Evolutionary conservation across 2,329 filamentous ascomycete species (phyloP).

Genomic region (Paramyrothecium sp.): DNA sequence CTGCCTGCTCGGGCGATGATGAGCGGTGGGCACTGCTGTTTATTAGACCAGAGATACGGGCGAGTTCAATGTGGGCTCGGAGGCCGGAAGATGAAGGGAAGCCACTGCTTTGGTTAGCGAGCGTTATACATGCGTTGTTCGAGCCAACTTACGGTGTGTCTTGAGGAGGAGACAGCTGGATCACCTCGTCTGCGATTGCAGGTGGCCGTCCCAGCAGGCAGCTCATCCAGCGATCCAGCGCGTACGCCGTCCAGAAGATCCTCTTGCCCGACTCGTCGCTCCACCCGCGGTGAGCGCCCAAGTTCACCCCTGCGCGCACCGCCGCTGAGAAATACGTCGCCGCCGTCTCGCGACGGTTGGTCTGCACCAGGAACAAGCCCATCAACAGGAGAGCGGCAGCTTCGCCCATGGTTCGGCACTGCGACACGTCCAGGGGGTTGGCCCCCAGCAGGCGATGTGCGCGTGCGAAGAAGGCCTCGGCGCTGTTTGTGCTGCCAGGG

Average conservation of each 20-base stretch:
- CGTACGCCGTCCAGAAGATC: slow-evolving; percentile 51
- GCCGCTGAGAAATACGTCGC: slow-evolving; percentile 46
- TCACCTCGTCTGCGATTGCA: slow-evolving; percentile 44
- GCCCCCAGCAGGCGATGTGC: slow-evolving; percentile 39
- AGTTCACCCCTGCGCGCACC: slow-evolving; percentile 46
- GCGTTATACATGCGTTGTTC: not conserved
- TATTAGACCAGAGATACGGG: slow-evolving; percentile 46
- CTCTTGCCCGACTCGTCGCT: slow-evolving; percentile 43
- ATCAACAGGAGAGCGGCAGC: slow-evolving; percentile 44
- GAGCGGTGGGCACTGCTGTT: slow-evolving; percentile 45
- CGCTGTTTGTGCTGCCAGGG: slow-evolving; percentile 19
- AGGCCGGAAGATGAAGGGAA: slow-evolving; percentile 44
- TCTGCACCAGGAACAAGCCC: slow-evolving; percentile 48
- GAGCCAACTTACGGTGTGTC: slow-evolving; percentile 35
- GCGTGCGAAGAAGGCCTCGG: slow-evolving; percentile 43
- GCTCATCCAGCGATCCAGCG: slow-evolving; percentile 47
- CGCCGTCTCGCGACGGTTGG: slow-evolving; percentile 46
- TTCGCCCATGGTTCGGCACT: slow-evolving; percentile 37
- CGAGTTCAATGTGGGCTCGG: slow-evolving; percentile 43
- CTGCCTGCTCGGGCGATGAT: slow-evolving; percentile 25
- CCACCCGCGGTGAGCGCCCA: slow-evolving; percentile 45
- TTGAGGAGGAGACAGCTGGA: slow-evolving; percentile 38
- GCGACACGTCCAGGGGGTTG: slow-evolving; percentile 44
- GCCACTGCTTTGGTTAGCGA: slow-evolving; percentile 23
- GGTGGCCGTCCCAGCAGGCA: slow-evolving; percentile 49